These are phyloP conservation scores for Corymbia maculata DNA, from an alignment of 345 rosid genomes.

Conservation along the genomic window DNA sequence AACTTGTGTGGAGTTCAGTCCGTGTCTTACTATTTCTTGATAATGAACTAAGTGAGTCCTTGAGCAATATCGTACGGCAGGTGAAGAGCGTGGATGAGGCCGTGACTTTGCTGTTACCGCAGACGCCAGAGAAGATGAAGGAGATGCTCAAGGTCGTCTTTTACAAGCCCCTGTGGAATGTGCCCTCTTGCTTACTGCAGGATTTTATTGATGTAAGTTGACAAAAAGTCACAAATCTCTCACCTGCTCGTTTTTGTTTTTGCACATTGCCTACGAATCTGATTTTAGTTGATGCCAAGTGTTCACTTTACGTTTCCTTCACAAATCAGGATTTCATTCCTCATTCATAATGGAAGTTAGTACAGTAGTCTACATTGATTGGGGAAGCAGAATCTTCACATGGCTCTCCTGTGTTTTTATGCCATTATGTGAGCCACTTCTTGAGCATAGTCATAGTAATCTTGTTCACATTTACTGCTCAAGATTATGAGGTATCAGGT, in stretches of 20 bases:
- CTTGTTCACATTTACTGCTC: background rate
- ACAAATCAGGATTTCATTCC: background rate
- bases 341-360: background rate
- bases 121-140: slow-evolving; percentile 7
- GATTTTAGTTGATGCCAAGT: background rate
- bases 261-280: background rate
- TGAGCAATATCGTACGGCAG: background rate
- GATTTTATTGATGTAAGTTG: slow-evolving; percentile 4
- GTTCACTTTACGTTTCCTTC: too few relatives aligned
- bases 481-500: background rate
- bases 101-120: slow-evolving; percentile 1
- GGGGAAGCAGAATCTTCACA: background rate
- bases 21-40: background rate
- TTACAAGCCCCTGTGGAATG: background rate
- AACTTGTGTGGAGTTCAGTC: background rate
- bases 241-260: background rate
- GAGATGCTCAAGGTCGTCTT: background rate
- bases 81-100: slow-evolving; percentile 5
- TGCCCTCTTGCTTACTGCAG: background rate
- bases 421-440: too few relatives aligned
- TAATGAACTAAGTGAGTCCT: background rate
- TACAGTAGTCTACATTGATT: background rate
- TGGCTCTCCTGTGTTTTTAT: background rate
- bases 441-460: too few relatives aligned
- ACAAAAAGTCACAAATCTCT: background rate